These are phyloP conservation scores for Aspergillus sclerotioniger DNA, from an alignment of 495 filamentous ascomycete species.

Conservation along the genomic window DNA sequence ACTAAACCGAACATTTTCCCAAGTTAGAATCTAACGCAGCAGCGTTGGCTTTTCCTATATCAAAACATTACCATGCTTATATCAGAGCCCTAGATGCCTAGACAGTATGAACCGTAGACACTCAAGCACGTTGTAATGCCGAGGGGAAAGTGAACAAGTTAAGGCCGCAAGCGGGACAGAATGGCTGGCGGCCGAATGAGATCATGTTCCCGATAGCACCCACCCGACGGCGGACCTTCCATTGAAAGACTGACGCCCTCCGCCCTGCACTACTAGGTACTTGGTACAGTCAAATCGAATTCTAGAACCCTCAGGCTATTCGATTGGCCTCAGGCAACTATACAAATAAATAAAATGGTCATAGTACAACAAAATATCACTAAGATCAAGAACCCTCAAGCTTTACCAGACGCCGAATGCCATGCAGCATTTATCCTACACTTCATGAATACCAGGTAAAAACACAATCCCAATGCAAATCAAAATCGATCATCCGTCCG, in stretches of 20 bases:
- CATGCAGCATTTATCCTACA: slow-evolving; percentile 42
- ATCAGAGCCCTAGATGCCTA: background rate
- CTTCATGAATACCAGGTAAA: slow-evolving; percentile 21
- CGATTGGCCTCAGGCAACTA: background rate
- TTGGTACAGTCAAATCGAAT: too few relatives aligned
- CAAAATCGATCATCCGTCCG: slow-evolving; percentile 3
- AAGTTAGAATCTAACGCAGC: background rate
- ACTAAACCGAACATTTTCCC: slow-evolving; percentile 51
- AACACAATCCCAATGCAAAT: background rate
- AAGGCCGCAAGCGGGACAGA: too few relatives aligned
- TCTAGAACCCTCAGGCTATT: background rate
- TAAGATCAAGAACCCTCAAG: slow-evolving; percentile 17
- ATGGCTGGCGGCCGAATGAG: background rate
- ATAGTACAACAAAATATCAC: background rate
- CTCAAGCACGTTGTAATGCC: background rate
- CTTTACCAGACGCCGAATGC: slow-evolving; percentile 41
- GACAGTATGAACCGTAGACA: background rate
- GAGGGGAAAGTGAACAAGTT: background rate
- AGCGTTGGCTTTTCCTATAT: background rate
- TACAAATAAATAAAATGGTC: slow-evolving; percentile 6
- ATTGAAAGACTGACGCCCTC: background rate
- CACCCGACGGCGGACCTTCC: background rate
- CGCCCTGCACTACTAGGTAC: background rate
- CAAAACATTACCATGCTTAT: slow-evolving; percentile 3
- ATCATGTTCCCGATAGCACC: slow-evolving; percentile 1